Evolutionary conservation across 2,329 filamentous ascomycete genomes (phyloP).

Genomic region (Massarina eburnea): DNA sequence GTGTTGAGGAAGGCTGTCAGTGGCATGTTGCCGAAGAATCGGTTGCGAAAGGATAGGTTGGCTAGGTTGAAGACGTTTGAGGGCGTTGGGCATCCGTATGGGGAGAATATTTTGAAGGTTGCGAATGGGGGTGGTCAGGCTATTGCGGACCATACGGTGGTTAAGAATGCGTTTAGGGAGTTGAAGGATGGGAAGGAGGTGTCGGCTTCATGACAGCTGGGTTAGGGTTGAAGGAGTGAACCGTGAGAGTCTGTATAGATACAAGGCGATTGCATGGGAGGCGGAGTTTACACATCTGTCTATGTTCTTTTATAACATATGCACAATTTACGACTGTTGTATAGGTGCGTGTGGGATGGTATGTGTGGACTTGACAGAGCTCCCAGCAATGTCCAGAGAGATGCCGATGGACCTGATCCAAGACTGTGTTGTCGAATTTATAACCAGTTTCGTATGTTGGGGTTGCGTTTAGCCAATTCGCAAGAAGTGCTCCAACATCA

Average conservation of each 20-base stretch:
- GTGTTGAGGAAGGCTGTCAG: conserved; percentile 87
- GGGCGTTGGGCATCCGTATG: conserved; percentile 87
- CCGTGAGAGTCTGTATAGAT: conserved; percentile 10
- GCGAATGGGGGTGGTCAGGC: conserved; percentile 43
- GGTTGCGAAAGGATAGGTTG: conserved; percentile 82
- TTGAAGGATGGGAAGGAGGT: conserved; percentile 18
- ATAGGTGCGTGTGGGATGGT: background rate
- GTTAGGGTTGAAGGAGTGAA: background rate
- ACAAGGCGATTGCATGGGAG: conserved; percentile 7
- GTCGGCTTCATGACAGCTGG: conserved; percentile 20
- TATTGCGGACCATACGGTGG: conserved; percentile 38
- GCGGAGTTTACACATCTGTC: conserved; percentile 5
- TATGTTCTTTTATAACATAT: conserved; percentile 10
- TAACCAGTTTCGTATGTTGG: no score
- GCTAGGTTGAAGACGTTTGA: conserved; percentile 94
- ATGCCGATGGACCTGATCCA: no score
- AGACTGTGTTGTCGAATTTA: no score
- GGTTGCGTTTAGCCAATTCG: no score
- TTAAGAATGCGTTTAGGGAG: conserved; percentile 41
- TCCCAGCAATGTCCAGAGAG: no score
- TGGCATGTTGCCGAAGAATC: conserved; percentile 98
- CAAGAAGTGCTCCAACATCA: no score
- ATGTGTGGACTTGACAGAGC: background rate
- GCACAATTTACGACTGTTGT: background rate
- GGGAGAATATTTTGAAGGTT: conserved; percentile 79